A percentile compares a stretch with the other conserved stretches of the same genome.
Evolutionary conservation across 2,329 filamentous ascomycete species (phyloP).

Genomic region (Cladosporium sp.): DNA sequence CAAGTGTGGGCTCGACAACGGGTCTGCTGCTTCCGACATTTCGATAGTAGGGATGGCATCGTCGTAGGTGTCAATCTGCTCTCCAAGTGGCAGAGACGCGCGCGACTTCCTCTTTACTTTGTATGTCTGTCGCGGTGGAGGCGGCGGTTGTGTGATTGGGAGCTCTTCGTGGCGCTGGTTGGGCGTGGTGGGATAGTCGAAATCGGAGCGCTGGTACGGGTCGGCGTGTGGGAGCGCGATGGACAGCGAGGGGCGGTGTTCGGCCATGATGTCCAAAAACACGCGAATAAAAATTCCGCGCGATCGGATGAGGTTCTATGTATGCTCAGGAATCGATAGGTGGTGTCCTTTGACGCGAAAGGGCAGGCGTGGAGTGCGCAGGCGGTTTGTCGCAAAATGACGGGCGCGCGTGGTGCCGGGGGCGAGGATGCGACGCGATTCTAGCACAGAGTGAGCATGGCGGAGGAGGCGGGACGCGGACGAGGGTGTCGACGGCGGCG

Average conservation of each 20-base stretch:
- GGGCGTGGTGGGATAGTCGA: constrained; percentile 49
- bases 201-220: constrained; percentile 50
- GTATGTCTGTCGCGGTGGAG: constrained; percentile 51
- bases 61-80: constrained; percentile 25
- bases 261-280: constrained; percentile 37
- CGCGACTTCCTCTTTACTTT: constrained; percentile 48
- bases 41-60: constrained; percentile 53
- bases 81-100: constrained; percentile 16
- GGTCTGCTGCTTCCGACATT: constrained; percentile 42
- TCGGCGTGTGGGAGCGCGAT: constrained; percentile 53
- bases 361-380: constrained; percentile 1
- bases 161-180: constrained; percentile 32
- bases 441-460: constrained; percentile 14
- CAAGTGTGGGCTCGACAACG: constrained; percentile 34
- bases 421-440: constrained; percentile 18
- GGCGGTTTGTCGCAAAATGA: constrained; percentile 12
- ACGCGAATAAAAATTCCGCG: constrained; percentile 20
- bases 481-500: constrained; percentile 1
- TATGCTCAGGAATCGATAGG: constrained; percentile 5
- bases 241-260: constrained; percentile 49
- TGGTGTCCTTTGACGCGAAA: background rate
- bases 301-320: background rate
- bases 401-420: constrained; percentile 13
- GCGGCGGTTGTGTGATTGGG: constrained; percentile 41
- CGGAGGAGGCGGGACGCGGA: constrained; percentile 4